Conservation (phyloP, 768 basidiomycete species). For the Lyophyllum decastes region DNA sequence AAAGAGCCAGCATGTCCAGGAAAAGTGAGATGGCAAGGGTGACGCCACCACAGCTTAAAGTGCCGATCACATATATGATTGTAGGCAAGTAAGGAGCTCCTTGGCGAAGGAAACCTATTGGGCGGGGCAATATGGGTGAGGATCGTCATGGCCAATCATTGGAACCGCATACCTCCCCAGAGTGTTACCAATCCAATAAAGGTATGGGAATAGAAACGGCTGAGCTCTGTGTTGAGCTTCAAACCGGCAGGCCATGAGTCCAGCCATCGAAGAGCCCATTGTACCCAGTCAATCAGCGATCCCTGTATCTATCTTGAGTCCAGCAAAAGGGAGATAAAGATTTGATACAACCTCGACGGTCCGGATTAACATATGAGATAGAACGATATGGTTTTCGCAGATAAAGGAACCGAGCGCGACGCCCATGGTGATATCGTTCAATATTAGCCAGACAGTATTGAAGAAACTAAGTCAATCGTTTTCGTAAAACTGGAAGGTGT, state of each 20-base stretch:
- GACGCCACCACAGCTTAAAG: slow-evolving; percentile 46
- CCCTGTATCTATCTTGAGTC: slow-evolving; percentile 23
- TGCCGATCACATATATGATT: slow-evolving; percentile 36
- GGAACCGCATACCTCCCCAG: slow-evolving; percentile 69
- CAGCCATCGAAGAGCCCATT: slow-evolving; percentile 72
- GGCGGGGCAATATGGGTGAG: not conserved
- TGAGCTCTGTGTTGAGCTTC: slow-evolving; percentile 95
- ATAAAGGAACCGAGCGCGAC: slow-evolving; percentile 70
- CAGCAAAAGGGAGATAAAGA: not conserved
- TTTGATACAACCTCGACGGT: slow-evolving; percentile 36
- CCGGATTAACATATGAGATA: slow-evolving; percentile 41
- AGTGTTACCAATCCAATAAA: slow-evolving; percentile 64
- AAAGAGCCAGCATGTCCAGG: slow-evolving; percentile 63
- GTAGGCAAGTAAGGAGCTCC: slow-evolving; percentile 28
- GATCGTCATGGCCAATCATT: not conserved
- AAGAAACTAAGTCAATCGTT: slow-evolving; percentile 61
- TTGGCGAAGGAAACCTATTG: slow-evolving; percentile 24
- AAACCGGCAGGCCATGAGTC: slow-evolving; percentile 96
- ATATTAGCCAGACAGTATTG: slow-evolving; percentile 86
- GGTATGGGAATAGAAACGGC: slow-evolving; percentile 75
- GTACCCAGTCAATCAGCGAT: slow-evolving; percentile 48
- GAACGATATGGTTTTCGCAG: slow-evolving; percentile 55
- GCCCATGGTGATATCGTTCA: slow-evolving; percentile 91
- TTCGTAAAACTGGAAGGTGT: not conserved
- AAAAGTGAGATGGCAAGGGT: slow-evolving; percentile 69